Percentiles rank a stretch among this genome's conserved stretches.
These are phyloP conservation scores for Rubia tinctorum DNA, from an alignment of 305 asterid species.

Conservation along the genomic window DNA sequence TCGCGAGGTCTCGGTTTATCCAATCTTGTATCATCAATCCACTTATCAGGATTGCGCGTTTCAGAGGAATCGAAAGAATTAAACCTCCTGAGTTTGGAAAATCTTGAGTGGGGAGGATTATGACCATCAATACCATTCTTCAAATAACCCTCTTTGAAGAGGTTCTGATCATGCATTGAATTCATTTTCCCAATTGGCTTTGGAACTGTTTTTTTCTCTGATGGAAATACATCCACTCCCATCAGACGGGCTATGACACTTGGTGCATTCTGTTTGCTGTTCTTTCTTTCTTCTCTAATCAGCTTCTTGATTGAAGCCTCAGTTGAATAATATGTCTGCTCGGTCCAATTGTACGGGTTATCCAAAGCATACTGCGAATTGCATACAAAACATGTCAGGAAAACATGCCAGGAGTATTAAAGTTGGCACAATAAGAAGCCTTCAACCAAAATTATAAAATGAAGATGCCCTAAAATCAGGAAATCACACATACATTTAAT, in stretches of 20 bases:
- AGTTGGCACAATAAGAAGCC: neutral
- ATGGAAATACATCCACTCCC: conserved; percentile 86
- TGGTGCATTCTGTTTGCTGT: conserved; percentile 51
- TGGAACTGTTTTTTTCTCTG: conserved; percentile 41
- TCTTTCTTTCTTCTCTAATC: conserved; percentile 60
- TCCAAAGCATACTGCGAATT: conserved; percentile 58
- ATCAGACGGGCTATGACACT: conserved; percentile 95
- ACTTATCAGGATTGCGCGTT: conserved; percentile 34
- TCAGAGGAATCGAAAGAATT: conserved; percentile 32
- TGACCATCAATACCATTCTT: conserved; percentile 36
- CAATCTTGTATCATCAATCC: conserved; percentile 28
- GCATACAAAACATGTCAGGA: neutral
- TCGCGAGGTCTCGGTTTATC: conserved; percentile 65
- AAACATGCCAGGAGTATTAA: no score
- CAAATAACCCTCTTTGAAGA: conserved; percentile 27
- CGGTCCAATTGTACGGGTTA: conserved; percentile 40
- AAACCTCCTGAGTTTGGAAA: conserved; percentile 37
- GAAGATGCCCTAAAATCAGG: neutral
- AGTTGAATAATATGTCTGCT: conserved; percentile 33
- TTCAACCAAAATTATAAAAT: neutral
- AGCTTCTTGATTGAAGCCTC: conserved; percentile 79
- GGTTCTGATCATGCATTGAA: conserved; percentile 29
- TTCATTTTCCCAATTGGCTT: conserved; percentile 31
- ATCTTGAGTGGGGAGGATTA: conserved; percentile 27
- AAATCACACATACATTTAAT: neutral